Evolutionary conservation across 495 filamentous ascomycete genomes (phyloP), one percentile per base, ranked within the genome.

Genomic region (Podospora bellae-mahoneyi): DNA sequence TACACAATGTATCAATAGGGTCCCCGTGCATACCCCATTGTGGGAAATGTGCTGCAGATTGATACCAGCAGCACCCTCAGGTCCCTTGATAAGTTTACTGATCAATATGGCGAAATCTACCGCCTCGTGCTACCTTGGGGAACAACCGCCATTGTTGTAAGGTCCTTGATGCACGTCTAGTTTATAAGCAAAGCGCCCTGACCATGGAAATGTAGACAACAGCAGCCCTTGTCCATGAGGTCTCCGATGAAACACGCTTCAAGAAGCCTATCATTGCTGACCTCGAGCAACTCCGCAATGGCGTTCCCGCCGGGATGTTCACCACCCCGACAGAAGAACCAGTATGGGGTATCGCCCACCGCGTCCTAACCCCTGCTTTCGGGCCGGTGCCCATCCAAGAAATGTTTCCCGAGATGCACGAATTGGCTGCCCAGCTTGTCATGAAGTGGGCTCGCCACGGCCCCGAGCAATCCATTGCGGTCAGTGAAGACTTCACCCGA

Each of bases 401-500:
- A 19, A 90, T 90, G 88, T 89, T 87, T 67, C 18, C 32, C 2
- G 86, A 87, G 65, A 91, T 91, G 88, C 83, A 87, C 63, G 89
- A 90, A 71, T 84, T 90, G 62, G 80, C 83, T 0, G 78, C 77
- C 0, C 88, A 92, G 68, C 73, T 91, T 15, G 84, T 84, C 15
- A 76, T 89, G 65, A 90, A 90, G 74, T 91, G 88, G 88, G 87
- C 85, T 4, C 81, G 88, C 23, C 78, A 82, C 61, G 89, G 88
- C 0, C 74, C 84, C 0, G 75, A 82, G 0, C 65, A 80, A 16
- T 73, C 78, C 30, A 87, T 90, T 64, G 70, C 75, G 28, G 83
- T 84, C 0, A 81, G 85, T 0, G 85, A 85, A 44, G 88, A 90
- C 70, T 90, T 91, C 66, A 90, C 88, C 0, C 82, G 88, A 4